Percentiles rank a stretch among this genome's conserved stretches.
These are phyloP conservation scores for Candida odintsovae DNA, from an alignment of 805 yeast species.

Conservation along the genomic window DNA sequence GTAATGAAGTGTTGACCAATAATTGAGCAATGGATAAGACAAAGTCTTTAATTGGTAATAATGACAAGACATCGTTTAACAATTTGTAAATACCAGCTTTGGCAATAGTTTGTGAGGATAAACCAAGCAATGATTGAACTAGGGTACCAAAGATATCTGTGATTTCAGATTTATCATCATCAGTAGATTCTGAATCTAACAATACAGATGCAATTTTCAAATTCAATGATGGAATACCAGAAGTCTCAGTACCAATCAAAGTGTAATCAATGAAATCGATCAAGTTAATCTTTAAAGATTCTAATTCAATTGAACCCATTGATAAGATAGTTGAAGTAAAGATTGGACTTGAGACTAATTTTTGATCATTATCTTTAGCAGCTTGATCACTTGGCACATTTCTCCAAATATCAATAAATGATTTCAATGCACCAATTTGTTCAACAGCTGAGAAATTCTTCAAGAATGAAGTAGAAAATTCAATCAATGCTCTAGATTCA, in stretches of 20 bases:
- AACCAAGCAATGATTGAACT: constrained; percentile 14
- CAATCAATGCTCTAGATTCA: constrained; percentile 64
- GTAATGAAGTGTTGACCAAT: constrained; percentile 24
- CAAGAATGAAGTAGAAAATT: constrained; percentile 66
- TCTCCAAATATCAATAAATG: constrained; percentile 47
- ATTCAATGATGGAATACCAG: constrained; percentile 42
- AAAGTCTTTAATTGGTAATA: constrained; percentile 73
- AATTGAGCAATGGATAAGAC: constrained; percentile 53
- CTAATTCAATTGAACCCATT: constrained; percentile 42
- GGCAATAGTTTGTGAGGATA: constrained; percentile 19
- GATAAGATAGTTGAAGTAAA: constrained; percentile 58
- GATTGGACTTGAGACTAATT: constrained; percentile 47
- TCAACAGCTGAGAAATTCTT: constrained; percentile 62
- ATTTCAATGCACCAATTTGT: constrained; percentile 51
- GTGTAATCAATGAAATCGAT: constrained; percentile 49
- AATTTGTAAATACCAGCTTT: constrained; percentile 33
- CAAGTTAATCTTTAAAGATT: constrained; percentile 42
- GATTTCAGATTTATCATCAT: constrained; percentile 7
- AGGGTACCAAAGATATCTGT: constrained; percentile 16
- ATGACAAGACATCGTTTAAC: constrained; percentile 55
- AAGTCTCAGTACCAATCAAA: constrained; percentile 28
- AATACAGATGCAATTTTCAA: constrained; percentile 48
- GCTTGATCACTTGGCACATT: constrained; percentile 31
- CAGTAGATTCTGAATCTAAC: constrained; percentile 31
- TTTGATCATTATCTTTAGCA: constrained; percentile 21